Percentiles rank a stretch among this genome's conserved stretches.
phyloP scores from a whole-genome alignment of 1,284 basidiomycete species.

The Malassezia caprae region DNA sequence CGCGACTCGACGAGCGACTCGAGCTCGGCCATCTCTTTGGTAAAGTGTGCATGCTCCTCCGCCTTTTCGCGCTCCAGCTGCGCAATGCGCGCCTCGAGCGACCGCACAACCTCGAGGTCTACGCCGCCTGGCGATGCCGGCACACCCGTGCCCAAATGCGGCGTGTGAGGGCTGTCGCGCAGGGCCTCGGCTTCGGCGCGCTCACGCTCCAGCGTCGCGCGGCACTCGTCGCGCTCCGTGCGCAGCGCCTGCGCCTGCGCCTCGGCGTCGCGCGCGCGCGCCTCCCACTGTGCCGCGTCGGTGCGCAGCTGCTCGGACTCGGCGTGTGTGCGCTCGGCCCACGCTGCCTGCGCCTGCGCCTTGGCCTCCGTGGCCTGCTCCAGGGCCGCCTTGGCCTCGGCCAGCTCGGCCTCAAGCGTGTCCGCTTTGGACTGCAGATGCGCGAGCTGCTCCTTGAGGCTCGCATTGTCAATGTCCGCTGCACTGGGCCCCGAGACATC shows the following conservation, averaged over 20 bases:
- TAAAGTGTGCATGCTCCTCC: slow-evolving; percentile 27
- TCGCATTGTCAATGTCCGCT: slow-evolving; percentile 84
- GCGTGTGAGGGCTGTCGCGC: slow-evolving; percentile 54
- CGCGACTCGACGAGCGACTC: slow-evolving; percentile 38
- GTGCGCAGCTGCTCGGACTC: slow-evolving; percentile 54
- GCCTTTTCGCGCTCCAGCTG: slow-evolving; percentile 39
- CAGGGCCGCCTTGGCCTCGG: slow-evolving; percentile 55
- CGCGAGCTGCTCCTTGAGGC: slow-evolving; percentile 70
- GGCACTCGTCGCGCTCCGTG: slow-evolving; percentile 75
- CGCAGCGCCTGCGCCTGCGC: slow-evolving; percentile 52
- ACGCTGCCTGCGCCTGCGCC: slow-evolving; percentile 61
- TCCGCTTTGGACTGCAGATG: slow-evolving; percentile 70
- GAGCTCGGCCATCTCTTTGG: slow-evolving; percentile 36
- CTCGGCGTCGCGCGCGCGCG: slow-evolving; percentile 48
- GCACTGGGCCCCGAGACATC: slow-evolving; percentile 52
- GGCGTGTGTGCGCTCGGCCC: slow-evolving; percentile 52
- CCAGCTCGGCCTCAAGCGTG: slow-evolving; percentile 70
- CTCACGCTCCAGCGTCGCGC: slow-evolving; percentile 79
- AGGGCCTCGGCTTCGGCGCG: slow-evolving; percentile 77
- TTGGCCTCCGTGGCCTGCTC: neutral
- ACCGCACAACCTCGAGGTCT: slow-evolving; percentile 48
- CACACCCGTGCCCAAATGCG: slow-evolving; percentile 50
- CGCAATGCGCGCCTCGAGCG: slow-evolving; percentile 36
- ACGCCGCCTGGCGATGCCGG: slow-evolving; percentile 25
- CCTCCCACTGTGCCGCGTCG: slow-evolving; percentile 62